Base-by-base conservation (phyloP, 2,329 filamentous ascomycete genomes). In the Aspergillus glaucus region DNA sequence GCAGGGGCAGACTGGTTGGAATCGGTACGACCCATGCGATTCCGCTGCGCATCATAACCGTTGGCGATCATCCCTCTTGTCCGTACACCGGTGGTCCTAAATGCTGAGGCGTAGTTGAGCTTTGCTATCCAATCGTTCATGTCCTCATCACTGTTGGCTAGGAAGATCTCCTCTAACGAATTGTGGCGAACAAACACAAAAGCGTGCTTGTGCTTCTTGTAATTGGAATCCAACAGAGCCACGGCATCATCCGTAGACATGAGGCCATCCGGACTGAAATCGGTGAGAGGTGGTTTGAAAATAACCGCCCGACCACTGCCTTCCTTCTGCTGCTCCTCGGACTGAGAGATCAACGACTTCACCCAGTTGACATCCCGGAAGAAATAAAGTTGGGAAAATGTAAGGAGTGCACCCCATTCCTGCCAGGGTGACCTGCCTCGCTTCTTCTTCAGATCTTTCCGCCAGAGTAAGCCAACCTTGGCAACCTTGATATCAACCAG, bases 401-500 rank as follows among this genome's bases (percentile, higher is more conserved):
- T 98, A 26, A 98, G 78, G 50, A 98, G 87, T 21, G 90, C 93
- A 46, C 93, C 93, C 93, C 93, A 98, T 77, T 98, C 93, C 64
- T 96, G 92, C 93, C 93, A 98, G 1, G 93, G 92, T 9, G 92
- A 96, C 40, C 92, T 81, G 0, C 90, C 86, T 69, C 94, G 95
- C 72, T 93, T 92, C 71, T 92, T 95, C 72, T 95, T 96, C 1
- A 79, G 74, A 55, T 95, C 90, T 65, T 98, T 98, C 41, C 93
- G 84, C 93, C 93, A 98, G 28, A 98, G 68, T 1, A 95, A 74
- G 3, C 93, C 93, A 44, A 98, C 91, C 68, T 97, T 98, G 41
- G 92, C 95, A 42, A 97, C 87, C 59, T 95, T 95, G 64, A 98
- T 95, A 68, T 97, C 92, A 9, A 98, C 92, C 50, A 98, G 86